These are phyloP conservation scores for Entrophospora sp. DNA, from an alignment of 192 early-diverging fungal genomes.

Conservation along the genomic window DNA sequence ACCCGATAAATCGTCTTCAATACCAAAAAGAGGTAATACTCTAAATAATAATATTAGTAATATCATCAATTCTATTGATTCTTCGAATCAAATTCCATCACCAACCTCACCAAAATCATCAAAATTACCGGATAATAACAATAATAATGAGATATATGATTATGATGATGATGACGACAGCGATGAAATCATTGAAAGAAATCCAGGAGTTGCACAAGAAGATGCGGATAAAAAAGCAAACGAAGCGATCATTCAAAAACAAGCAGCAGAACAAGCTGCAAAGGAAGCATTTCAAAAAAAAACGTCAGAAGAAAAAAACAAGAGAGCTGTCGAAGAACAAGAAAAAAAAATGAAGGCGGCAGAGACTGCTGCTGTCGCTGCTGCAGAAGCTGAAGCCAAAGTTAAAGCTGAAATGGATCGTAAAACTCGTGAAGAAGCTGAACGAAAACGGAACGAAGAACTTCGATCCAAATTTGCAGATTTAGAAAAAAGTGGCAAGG, in stretches of 20 bases:
- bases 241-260: slow-evolving; percentile 25
- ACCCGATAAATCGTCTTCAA: slow-evolving; percentile 9
- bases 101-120: slow-evolving; percentile 24
- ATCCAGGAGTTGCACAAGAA: too few relatives aligned
- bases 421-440: slow-evolving; percentile 31
- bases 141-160: too few relatives aligned
- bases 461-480: slow-evolving; percentile 19
- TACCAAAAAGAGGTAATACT: slow-evolving; percentile 7
- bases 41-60: neutral
- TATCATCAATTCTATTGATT: neutral
- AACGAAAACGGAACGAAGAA: slow-evolving; percentile 28
- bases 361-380: slow-evolving; percentile 30
- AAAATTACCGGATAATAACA: too few relatives aligned
- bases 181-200: too few relatives aligned
- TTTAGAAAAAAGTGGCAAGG: slow-evolving; percentile 31
- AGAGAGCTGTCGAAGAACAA: slow-evolving; percentile 34
- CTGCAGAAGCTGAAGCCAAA: slow-evolving; percentile 40
- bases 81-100: slow-evolving; percentile 16
- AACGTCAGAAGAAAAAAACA: slow-evolving; percentile 24
- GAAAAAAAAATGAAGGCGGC: too few relatives aligned
- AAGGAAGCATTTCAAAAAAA: slow-evolving; percentile 25
- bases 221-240: slow-evolving; percentile 20
- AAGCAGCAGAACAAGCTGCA: slow-evolving; percentile 26
- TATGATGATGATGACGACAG: slow-evolving; percentile 9
- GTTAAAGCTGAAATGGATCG: slow-evolving; percentile 37